Evolutionary conservation across 352 stramenopile genomes (phyloP), one percentile per base, ranked within the genome.

Genomic region (Phytopythium chamaehyphon): DNA sequence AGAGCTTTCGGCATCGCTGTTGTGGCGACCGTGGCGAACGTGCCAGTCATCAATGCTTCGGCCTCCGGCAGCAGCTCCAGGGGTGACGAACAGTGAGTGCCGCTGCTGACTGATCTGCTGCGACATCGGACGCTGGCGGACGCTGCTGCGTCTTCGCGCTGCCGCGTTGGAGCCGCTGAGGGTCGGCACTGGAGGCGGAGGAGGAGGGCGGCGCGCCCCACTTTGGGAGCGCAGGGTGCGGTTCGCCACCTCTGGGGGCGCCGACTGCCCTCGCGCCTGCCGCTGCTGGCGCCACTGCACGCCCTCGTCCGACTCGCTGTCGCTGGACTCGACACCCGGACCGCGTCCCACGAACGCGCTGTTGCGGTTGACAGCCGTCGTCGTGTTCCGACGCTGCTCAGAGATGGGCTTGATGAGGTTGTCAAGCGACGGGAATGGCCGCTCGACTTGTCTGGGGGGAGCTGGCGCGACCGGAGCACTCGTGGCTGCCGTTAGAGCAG

Each of bases 1-100:
- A 2, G 43, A 51, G 1, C 55, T 52, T 55, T 57, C 57, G 11
- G 42, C 50, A 31, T 62, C 59, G 22, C 16, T 36, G 40, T 40
- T 56, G 48, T 40, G 55, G 48, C 10, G 28, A 57, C n/a, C 12
- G 53, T 47, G 37, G 24, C 59, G 28, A n/a, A 63, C 2, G 43
- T 53, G 33, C 22, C 51, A 26, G 51, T 66, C 44, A 21, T 50
- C 44, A 33, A 50, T 21, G 44, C 44, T 50, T 50, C 44, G 28
- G 9, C 28, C 44, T 4, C 28, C 24, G 26, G 24, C 28, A 21
- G 26, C 26, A 26, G 24, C 39, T 5, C 46, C n/a, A 12, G 26
- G 19, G 16, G 40, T 35, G 19, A 18, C 23, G 19, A 22, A 35
- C 12, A 52, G 37, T 9, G 46, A 43, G 19, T 43, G 31, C 19